phyloP scores from a whole-genome alignment of 2,329 filamentous ascomycete species.

The Trichocomaceae sp. region DNA sequence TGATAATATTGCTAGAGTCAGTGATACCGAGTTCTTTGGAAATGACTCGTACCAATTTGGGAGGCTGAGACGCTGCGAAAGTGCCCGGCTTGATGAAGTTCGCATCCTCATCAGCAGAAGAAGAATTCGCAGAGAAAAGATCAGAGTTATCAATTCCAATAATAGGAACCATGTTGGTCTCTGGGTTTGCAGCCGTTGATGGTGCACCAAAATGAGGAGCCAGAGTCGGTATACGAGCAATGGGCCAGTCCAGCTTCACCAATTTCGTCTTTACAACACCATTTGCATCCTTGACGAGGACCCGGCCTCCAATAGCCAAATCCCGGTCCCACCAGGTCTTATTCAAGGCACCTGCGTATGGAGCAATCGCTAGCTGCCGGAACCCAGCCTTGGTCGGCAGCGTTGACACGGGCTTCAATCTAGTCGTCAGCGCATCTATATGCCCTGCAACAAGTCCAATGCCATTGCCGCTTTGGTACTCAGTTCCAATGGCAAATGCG shows the following conservation, averaged over 20 bases:
- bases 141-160: conserved; percentile 77
- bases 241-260: conserved; percentile 89
- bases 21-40: conserved; percentile 67
- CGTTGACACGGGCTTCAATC: conserved; percentile 82
- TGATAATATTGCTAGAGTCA: conserved; percentile 69
- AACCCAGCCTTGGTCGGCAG: conserved; percentile 81
- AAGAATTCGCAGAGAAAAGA: conserved; percentile 25
- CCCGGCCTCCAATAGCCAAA: conserved; percentile 79
- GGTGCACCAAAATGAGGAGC: conserved; percentile 85
- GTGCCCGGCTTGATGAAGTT: conserved; percentile 48
- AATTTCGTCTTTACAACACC: conserved; percentile 75
- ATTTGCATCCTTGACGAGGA: conserved; percentile 69
- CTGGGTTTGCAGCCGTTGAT: conserved; percentile 64
- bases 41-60: conserved; percentile 76
- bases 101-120: conserved; percentile 32
- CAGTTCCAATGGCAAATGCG: conserved; percentile 73
- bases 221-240: conserved; percentile 84
- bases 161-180: conserved; percentile 91
- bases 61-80: conserved; percentile 78
- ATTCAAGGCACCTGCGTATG: conserved; percentile 82
- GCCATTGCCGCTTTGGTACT: conserved; percentile 78
- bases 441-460: conserved; percentile 85
- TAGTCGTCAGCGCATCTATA: conserved; percentile 84
- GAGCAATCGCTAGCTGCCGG: conserved; percentile 81
- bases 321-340: conserved; percentile 97